phyloP scores from a whole-genome alignment of 495 filamentous ascomycete genomes.

The Cryomyces minteri region DNA sequence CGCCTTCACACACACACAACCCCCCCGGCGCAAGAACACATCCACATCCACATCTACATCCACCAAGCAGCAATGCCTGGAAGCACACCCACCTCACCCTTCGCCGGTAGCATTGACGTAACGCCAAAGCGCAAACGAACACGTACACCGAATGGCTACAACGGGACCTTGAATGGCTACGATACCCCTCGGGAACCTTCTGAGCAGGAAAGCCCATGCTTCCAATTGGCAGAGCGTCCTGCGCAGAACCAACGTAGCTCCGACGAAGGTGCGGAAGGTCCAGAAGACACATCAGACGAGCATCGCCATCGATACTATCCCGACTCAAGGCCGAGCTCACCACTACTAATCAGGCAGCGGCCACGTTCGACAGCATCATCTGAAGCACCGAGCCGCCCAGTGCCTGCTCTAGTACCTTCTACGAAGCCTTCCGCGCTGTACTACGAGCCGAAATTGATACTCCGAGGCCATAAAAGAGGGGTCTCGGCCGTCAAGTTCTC shows the following conservation, averaged over 20 bases:
- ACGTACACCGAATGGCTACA: background rate
- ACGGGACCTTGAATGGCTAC: too few relatives aligned
- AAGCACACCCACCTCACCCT: too few relatives aligned
- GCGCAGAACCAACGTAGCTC: background rate
- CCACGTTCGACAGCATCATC: too few relatives aligned
- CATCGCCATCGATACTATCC: background rate
- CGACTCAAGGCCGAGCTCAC: background rate
- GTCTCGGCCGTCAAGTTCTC: slow-evolving; percentile 83
- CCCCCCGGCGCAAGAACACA: too few relatives aligned
- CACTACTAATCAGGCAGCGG: background rate
- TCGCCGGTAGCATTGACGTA: too few relatives aligned
- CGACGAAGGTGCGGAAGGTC: background rate
- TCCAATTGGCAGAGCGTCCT: background rate
- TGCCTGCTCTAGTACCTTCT: background rate
- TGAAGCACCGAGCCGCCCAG: too few relatives aligned
- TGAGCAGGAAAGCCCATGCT: background rate
- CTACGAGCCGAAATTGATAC: slow-evolving; percentile 42
- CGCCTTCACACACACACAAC: too few relatives aligned
- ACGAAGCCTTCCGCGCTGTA: slow-evolving; percentile 29
- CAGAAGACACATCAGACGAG: background rate
- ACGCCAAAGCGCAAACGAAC: background rate
- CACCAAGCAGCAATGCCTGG: too few relatives aligned
- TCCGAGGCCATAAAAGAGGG: slow-evolving; percentile 58
- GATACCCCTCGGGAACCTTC: background rate
- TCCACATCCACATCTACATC: too few relatives aligned